Base-by-base conservation (phyloP, 2,329 filamentous ascomycete species). In the Pleurostoma richardsiae region DNA sequence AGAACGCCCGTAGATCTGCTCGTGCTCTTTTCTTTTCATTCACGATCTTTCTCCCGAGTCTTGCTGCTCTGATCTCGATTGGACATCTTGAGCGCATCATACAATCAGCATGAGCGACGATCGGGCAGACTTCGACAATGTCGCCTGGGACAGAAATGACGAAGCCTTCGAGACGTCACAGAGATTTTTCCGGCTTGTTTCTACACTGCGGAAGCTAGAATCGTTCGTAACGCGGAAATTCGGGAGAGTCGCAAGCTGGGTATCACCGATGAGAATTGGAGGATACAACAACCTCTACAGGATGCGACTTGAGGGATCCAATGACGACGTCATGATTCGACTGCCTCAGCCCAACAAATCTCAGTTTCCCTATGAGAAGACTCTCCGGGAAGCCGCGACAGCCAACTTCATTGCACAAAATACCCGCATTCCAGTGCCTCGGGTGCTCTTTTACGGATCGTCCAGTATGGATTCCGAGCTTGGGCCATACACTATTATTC, bases 401-500 rank as follows among this genome's bases (percentile, higher is more conserved):
- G 49, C 52, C 4, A 40, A 27, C 1, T 44, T 49, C 1, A 29
- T 56, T 5, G 33, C 39, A 4, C n/a, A 44, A 6, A 6, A 49
- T 0, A 58, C 49, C 0, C 2, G n/a, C 0, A 6, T 60, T 0
- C 48, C 40, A 1, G 31, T 56, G 1, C 49, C 54, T 1, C 30
- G 26, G 4, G 39, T 40, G 6, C 10, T 52, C 0, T 40, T n/a
- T 10, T 56, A 50, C 29, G 57, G 52, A 1, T 41, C 40, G 6
- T 29, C 10, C 6, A 30, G 11, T 30, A 38, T 56, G 2, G 55
- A 59, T 26, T 42, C 58, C 4, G 43, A 10, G 0, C 41, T 62
- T 5, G 59, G 62, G 0, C 59, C 60, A 0, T 65, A 61, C 33
- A 49, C 61, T 1, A 56, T 65, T 6, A 59, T 64, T 46, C 44